Percentiles rank a stretch among this genome's conserved stretches.
These are phyloP conservation scores for Talaromyces piceae DNA, from an alignment of 2,329 filamentous ascomycete species.

Conservation along the genomic window DNA sequence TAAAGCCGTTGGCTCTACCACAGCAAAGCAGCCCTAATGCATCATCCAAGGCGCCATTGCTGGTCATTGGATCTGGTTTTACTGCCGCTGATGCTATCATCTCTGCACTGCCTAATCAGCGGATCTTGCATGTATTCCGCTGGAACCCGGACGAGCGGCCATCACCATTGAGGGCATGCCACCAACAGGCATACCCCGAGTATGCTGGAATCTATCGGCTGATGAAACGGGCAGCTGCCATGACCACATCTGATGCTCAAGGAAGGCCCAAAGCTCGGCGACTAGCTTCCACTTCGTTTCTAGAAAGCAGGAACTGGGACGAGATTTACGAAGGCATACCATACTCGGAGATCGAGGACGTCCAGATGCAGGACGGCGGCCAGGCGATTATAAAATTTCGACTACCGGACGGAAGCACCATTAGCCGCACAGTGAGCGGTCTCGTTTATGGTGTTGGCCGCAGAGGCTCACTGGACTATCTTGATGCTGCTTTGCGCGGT, in stretches of 20 bases:
- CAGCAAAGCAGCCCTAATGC: slow-evolving; percentile 15
- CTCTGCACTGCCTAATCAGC: slow-evolving; percentile 43
- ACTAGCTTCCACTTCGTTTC: slow-evolving; percentile 39
- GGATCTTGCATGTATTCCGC: slow-evolving; percentile 53
- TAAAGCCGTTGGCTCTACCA: slow-evolving; percentile 39
- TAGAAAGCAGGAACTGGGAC: slow-evolving; percentile 43
- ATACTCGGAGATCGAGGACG: slow-evolving; percentile 43
- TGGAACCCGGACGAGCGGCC: slow-evolving; percentile 51
- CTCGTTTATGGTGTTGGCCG: slow-evolving; percentile 51
- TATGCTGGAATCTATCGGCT: slow-evolving; percentile 54
- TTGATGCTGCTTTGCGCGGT: slow-evolving; percentile 38
- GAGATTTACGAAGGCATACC: slow-evolving; percentile 48
- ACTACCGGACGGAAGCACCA: slow-evolving; percentile 33
- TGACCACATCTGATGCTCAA: slow-evolving; percentile 14
- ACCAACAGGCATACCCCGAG: slow-evolving; percentile 55
- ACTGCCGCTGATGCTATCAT: slow-evolving; percentile 56
- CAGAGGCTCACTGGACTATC: slow-evolving; percentile 47
- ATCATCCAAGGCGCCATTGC: slow-evolving; percentile 32
- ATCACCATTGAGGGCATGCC: slow-evolving; percentile 51
- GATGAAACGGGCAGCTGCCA: slow-evolving; percentile 50
- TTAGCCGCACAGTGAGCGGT: slow-evolving; percentile 42
- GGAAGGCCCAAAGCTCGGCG: slow-evolving; percentile 21
- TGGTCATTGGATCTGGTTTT: slow-evolving; percentile 56
- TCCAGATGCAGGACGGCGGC: slow-evolving; percentile 25
- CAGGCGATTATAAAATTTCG: slow-evolving; percentile 38